phyloP scores from a whole-genome alignment of 2,329 filamentous ascomycete species.

The Talaromyces sp. region DNA sequence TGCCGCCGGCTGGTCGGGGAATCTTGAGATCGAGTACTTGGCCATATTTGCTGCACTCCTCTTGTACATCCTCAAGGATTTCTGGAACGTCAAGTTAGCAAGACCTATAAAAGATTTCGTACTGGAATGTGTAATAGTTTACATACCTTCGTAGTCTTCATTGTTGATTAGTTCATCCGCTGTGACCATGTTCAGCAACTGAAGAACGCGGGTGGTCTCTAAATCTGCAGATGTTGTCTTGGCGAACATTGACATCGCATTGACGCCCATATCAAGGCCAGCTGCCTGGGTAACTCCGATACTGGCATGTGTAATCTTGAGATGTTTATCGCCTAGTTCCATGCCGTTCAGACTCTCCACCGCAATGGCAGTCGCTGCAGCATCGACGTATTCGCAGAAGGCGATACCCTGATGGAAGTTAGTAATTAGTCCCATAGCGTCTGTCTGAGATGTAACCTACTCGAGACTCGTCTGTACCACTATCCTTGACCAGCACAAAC shows the following conservation, averaged over 20 bases:
- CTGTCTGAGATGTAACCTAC: conserved; percentile 52
- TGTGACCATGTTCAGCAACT: conserved; percentile 98
- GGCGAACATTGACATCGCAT: conserved; percentile 95
- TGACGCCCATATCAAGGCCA: conserved; percentile 91
- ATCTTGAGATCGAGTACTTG: conserved; percentile 85
- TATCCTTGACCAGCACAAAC: conserved; percentile 86
- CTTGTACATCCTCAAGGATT: conserved; percentile 90
- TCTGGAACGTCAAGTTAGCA: conserved; percentile 53
- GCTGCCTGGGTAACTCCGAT: conserved; percentile 90
- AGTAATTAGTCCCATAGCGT: not conserved
- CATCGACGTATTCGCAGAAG: conserved; percentile 90
- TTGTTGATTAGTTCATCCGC: conserved; percentile 89
- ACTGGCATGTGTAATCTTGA: conserved; percentile 85
- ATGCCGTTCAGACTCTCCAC: conserved; percentile 90
- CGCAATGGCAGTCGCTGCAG: conserved; percentile 71
- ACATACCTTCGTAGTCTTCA: conserved; percentile 88
- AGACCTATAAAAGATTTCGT: not conserved
- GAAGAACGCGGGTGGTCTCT: conserved; percentile 79
- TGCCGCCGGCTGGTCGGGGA: conserved; percentile 77
- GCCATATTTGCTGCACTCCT: conserved; percentile 92
- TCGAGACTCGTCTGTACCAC: conserved; percentile 76
- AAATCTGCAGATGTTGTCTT: conserved; percentile 77
- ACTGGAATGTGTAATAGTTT: not conserved
- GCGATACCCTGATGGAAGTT: conserved; percentile 69
- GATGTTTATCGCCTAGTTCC: conserved; percentile 80